Base-by-base conservation (phyloP, 1,284 basidiomycete species). In the Entoloma clypeatum region DNA sequence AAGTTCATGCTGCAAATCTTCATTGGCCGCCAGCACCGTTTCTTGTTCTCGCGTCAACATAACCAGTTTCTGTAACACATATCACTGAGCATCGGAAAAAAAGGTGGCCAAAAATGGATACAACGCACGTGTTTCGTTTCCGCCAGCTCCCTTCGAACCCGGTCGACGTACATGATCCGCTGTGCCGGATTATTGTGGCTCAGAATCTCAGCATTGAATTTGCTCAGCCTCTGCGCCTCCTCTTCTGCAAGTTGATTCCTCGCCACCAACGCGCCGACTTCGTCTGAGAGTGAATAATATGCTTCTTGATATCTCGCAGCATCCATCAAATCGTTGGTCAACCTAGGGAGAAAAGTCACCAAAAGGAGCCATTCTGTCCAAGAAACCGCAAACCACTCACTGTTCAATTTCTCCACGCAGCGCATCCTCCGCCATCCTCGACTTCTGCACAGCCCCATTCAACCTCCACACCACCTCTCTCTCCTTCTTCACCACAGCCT, bases 131-230 rank as follows among this genome's bases (percentile, higher is more conserved):
- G 81, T 58, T 84, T 86, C 8, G 74, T 71, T 33, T 85, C 82
- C 4, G 81, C 74, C 25, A 87, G 62, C 54, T 87, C 84, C 43
- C 68, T 66, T 27, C 84, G 72, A 47, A 87, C 78, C 42, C 80
- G 69, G 45, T 87, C 85, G 16, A 87, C 77, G 52, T 87, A 87
- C 60, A 78, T 67, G 49, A 87, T 85, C 24, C 79, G 72, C 59
- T 87, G 85, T 1, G 79, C 76, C 4, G 84, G 82, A 55, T 87
- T 87, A 21, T 74, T 69, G 54, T 87, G 85, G 0, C 81, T 74
- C 13, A 88, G 61, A 41, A 88, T 86, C 56, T 87, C 77, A 1
- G 85, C 85, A 48, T 89, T 89, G 64, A 86, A 83, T 54, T 68
- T 73, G 56, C 81, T 80, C 23, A 89, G 68, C 11, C 68, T 68